phyloP scores from a whole-genome alignment of 805 yeast genomes.

The Kluyveromyces wickerhamii region DNA sequence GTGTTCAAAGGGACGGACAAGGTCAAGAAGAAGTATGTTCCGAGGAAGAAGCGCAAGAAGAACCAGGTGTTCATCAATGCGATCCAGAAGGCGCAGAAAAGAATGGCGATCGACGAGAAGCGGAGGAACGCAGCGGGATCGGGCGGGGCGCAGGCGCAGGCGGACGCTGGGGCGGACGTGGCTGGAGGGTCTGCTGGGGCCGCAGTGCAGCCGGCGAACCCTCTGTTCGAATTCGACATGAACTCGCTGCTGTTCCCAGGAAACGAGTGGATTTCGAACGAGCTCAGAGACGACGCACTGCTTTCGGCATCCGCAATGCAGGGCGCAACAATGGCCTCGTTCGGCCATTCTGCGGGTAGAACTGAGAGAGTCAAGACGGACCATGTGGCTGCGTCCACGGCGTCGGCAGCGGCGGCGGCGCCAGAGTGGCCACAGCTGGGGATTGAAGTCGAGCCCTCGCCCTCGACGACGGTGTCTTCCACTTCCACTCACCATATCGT shows the following conservation, averaged over 20 bases:
- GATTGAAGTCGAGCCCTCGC: background rate
- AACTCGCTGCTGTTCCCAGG: conserved; percentile 27
- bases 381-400: too few relatives aligned
- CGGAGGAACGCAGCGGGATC: background rate
- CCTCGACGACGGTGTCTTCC: background rate
- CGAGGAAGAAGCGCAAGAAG: conserved; percentile 11
- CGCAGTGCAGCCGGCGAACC: background rate
- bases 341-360: conserved; percentile 27
- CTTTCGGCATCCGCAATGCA: conserved; percentile 63
- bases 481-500: background rate
- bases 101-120: conserved; percentile 1
- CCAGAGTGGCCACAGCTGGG: background rate
- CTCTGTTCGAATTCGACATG: conserved; percentile 9
- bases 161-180: background rate
- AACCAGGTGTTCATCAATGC: conserved; percentile 2
- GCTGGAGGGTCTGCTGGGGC: background rate
- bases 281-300: conserved; percentile 62
- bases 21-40: conserved; percentile 18
- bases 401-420: too few relatives aligned
- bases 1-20: conserved; percentile 49
- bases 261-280: conserved; percentile 64
- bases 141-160: background rate
- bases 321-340: conserved; percentile 14
- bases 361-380: conserved; percentile 10
- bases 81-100: conserved; percentile 1